These are phyloP conservation scores for Fonsecaea pugnacius DNA, from an alignment of 2,329 filamentous ascomycete genomes.

Conservation along the genomic window DNA sequence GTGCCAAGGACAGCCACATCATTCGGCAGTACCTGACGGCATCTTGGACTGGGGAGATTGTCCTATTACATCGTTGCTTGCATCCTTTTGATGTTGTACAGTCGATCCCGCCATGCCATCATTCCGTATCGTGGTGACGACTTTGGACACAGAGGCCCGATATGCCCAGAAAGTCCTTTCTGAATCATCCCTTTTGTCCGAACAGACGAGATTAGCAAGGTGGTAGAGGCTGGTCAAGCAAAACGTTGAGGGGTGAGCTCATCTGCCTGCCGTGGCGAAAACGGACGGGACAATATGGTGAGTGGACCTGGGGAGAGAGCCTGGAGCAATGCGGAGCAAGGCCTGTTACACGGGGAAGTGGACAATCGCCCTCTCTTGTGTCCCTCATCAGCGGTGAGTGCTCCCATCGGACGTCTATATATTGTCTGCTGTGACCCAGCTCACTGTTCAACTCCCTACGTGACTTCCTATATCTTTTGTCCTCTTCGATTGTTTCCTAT, in stretches of 20 bases:
- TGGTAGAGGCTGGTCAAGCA: constrained; percentile 1
- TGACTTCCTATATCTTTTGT: constrained; percentile 1
- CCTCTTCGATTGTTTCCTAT: background rate
- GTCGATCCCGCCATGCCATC: constrained; percentile 4
- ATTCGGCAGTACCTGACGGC: constrained; percentile 13
- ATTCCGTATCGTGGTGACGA: background rate
- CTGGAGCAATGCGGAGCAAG: constrained; percentile 26
- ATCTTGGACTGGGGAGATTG: background rate
- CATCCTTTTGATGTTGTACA: background rate
- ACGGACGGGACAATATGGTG: background rate
- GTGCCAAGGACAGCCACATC: constrained; percentile 24
- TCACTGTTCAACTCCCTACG: background rate
- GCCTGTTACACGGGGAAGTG: constrained; percentile 22
- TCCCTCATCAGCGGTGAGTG: constrained; percentile 19
- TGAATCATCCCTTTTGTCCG: constrained; percentile 23
- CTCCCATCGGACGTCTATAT: constrained; percentile 22
- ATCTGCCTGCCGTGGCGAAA: background rate
- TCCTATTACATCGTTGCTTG: background rate
- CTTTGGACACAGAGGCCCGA: background rate
- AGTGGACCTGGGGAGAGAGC: constrained; percentile 24
- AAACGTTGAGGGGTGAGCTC: constrained; percentile 11
- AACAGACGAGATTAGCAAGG: constrained; percentile 1
- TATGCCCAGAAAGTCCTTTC: background rate
- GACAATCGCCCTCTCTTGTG: constrained; percentile 13
- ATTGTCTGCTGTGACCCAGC: constrained; percentile 20